phyloP scores from a whole-genome alignment of 305 asterid genomes.

The Withania somnifera region DNA sequence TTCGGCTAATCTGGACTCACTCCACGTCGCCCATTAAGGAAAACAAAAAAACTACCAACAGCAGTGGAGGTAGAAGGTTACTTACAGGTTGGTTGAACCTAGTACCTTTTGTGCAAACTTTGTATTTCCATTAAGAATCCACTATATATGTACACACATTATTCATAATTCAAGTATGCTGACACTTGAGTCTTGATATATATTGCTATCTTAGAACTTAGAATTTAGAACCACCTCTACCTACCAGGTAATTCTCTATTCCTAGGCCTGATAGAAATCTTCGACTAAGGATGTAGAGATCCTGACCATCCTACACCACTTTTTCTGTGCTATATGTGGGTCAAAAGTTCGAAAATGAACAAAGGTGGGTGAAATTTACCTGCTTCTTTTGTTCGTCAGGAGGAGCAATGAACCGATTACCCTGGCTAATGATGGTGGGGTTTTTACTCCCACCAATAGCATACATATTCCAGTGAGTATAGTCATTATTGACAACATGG shows the following conservation, averaged over 20 bases:
- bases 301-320: neutral
- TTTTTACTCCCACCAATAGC: constrained; percentile 72
- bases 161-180: neutral
- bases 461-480: constrained; percentile 87
- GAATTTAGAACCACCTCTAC: neutral
- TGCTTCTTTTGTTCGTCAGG: constrained; percentile 33
- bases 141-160: neutral
- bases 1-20: neutral
- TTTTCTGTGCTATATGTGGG: neutral
- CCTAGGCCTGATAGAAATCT: neutral
- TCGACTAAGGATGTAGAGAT: neutral
- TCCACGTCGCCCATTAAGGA: neutral
- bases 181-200: too few species aligned
- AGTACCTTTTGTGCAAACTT: neutral
- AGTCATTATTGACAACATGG: constrained; percentile 76
- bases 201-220: neutral
- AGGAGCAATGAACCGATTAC: constrained; percentile 67
- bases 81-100: neutral
- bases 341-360: neutral
- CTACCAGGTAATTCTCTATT: neutral
- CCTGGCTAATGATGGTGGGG: constrained; percentile 82
- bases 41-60: neutral
- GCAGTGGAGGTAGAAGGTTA: neutral
- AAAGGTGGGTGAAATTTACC: constrained; percentile 19
- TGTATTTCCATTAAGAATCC: neutral